Conservation (phyloP, 352 stramenopile species). For the Aphanomyces cochlioides region DNA sequence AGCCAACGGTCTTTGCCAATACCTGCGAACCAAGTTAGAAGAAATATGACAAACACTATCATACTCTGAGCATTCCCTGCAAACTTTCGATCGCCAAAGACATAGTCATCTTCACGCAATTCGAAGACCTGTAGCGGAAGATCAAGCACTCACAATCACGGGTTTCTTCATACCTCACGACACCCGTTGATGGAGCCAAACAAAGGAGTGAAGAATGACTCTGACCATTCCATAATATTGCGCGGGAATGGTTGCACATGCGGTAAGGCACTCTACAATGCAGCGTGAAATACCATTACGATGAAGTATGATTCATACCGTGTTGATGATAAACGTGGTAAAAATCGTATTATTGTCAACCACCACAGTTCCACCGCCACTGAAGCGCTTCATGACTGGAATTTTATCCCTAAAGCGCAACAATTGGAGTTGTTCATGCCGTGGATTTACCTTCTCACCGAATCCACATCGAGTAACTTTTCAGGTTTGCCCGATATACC, state of each 20-base stretch:
- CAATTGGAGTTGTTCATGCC: constrained; percentile 32
- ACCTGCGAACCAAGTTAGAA: constrained; percentile 23
- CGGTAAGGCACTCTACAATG: constrained; percentile 53
- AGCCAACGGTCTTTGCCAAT: constrained; percentile 93
- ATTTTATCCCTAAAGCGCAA: constrained; percentile 55
- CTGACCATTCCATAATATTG: constrained; percentile 92
- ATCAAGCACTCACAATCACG: background rate
- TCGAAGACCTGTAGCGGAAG: constrained; percentile 64
- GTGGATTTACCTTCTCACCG: constrained; percentile 70
- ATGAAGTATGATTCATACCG: constrained; percentile 34
- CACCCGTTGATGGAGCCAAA: constrained; percentile 42
- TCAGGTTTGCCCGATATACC: constrained; percentile 94
- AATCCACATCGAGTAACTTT: constrained; percentile 79
- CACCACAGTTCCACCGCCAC: constrained; percentile 95
- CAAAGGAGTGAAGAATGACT: constrained; percentile 73
- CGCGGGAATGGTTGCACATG: constrained; percentile 80
- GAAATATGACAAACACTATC: background rate
- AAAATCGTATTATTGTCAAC: constrained; percentile 93
- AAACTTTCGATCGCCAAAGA: constrained; percentile 93
- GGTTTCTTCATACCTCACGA: background rate
- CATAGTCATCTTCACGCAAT: constrained; percentile 95
- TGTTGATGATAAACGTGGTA: constrained; percentile 89
- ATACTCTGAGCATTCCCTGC: constrained; percentile 94
- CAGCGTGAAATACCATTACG: background rate
- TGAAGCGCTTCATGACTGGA: constrained; percentile 93